Evolutionary conservation across 2,329 filamentous ascomycete species (phyloP).

Genomic region (Eurotiales sp.): DNA sequence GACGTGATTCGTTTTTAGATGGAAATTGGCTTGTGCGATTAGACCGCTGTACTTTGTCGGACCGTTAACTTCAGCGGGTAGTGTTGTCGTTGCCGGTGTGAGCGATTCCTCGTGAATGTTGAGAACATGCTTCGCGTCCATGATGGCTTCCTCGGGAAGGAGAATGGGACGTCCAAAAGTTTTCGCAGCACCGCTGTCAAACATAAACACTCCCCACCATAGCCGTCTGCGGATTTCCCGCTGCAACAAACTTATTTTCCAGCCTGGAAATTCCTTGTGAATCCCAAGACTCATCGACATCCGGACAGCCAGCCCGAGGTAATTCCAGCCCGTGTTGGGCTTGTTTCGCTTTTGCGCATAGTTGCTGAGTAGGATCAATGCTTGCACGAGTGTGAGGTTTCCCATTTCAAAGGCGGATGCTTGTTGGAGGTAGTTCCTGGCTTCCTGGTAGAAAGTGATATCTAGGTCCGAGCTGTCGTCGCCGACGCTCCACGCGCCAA

Average conservation of each 20-base stretch:
- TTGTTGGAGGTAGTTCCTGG: constrained; percentile 44
- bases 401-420: constrained; percentile 47
- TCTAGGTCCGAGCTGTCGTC: constrained; percentile 41
- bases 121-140: constrained; percentile 43
- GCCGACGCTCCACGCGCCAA: constrained; percentile 44
- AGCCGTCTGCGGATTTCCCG: constrained; percentile 39
- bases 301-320: constrained; percentile 46
- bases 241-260: constrained; percentile 43
- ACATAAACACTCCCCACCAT: constrained; percentile 45
- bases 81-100: constrained; percentile 32
- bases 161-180: constrained; percentile 49
- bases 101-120: constrained; percentile 44
- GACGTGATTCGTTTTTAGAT: constrained; percentile 42
- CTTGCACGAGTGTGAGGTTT: constrained; percentile 48
- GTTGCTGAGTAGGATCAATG: constrained; percentile 46
- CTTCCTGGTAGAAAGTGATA: constrained; percentile 46
- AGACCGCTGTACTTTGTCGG: constrained; percentile 44
- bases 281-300: constrained; percentile 50
- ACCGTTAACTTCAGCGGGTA: constrained; percentile 35
- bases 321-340: constrained; percentile 50
- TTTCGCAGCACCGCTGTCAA: constrained; percentile 49
- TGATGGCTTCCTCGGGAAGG: constrained; percentile 41
- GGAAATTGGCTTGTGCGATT: constrained; percentile 41
- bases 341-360: constrained; percentile 51
- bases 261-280: constrained; percentile 49